These are phyloP conservation scores for Lithohypha guttulata DNA, from an alignment of 2,329 filamentous ascomycete species.

Conservation along the genomic window DNA sequence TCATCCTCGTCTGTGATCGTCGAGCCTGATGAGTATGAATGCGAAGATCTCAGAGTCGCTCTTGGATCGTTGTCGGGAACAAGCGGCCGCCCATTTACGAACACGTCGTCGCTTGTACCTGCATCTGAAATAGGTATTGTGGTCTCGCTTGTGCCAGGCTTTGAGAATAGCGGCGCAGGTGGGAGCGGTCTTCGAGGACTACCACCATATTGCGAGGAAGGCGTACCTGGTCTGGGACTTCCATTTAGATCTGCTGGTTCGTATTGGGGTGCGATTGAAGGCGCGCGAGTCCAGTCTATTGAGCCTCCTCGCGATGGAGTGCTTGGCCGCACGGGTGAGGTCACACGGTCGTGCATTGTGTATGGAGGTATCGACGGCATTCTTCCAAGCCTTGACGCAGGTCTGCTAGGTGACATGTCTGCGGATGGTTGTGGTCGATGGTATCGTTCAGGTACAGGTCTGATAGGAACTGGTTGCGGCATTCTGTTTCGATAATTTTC, in stretches of 20 bases:
- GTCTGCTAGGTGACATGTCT: slow-evolving; percentile 26
- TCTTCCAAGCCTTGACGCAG: slow-evolving; percentile 33
- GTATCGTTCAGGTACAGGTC: slow-evolving; percentile 25
- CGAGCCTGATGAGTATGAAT: slow-evolving; percentile 51
- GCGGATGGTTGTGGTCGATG: slow-evolving; percentile 26
- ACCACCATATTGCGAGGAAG: slow-evolving; percentile 77
- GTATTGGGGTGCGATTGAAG: slow-evolving; percentile 61
- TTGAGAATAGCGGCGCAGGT: slow-evolving; percentile 67
- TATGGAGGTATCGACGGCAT: slow-evolving; percentile 33
- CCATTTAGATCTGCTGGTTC: slow-evolving; percentile 85
- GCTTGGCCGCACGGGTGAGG: slow-evolving; percentile 41
- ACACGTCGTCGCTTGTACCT: slow-evolving; percentile 56
- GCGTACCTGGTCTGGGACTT: slow-evolving; percentile 78
- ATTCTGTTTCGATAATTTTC: slow-evolving; percentile 22
- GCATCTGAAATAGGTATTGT: slow-evolving; percentile 58
- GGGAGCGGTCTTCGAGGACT: slow-evolving; percentile 80
- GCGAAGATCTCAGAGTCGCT: slow-evolving; percentile 50
- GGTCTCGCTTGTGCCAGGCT: slow-evolving; percentile 41
- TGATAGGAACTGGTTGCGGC: slow-evolving; percentile 10
- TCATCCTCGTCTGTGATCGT: slow-evolving; percentile 48
- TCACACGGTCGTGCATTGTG: slow-evolving; percentile 28
- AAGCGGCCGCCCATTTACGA: slow-evolving; percentile 42
- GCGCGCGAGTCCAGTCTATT: slow-evolving; percentile 57
- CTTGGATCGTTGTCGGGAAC: slow-evolving; percentile 46
- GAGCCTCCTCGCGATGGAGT: slow-evolving; percentile 41